Conservation (phyloP, 176 grass and related monocot genomes). For the Areca catechu region DNA sequence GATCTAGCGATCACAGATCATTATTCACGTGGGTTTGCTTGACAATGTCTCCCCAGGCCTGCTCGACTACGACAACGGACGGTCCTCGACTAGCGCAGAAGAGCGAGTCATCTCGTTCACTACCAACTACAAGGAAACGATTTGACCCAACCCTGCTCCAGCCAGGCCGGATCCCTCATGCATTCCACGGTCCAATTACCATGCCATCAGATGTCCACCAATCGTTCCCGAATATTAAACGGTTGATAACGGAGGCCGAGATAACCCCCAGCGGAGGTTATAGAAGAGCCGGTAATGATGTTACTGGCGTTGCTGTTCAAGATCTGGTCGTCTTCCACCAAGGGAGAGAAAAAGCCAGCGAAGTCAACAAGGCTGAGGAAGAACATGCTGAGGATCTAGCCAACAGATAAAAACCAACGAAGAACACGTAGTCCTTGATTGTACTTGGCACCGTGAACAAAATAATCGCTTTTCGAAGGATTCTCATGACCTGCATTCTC, state of each 20-base stretch:
- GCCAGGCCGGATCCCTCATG: too few species aligned
- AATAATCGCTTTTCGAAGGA: too few species aligned
- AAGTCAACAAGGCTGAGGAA: background rate
- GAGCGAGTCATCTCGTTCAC: constrained; percentile 20
- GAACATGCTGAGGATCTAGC: too few species aligned
- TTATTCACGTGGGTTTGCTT: too few species aligned
- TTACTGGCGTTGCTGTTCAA: constrained; percentile 2
- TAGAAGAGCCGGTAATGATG: constrained; percentile 51
- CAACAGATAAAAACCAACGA: too few species aligned
- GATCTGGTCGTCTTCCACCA: constrained; percentile 49
- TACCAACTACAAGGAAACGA: constrained; percentile 14
- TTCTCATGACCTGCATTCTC: too few species aligned
- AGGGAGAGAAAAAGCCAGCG: constrained; percentile 12
- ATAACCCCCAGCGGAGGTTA: constrained; percentile 47
- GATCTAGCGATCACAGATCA: too few species aligned
- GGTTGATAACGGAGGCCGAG: too few species aligned
- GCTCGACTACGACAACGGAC: constrained; percentile 15
- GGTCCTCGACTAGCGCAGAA: constrained; percentile 11
- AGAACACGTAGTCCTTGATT: too few species aligned
- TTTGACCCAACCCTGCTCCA: background rate
- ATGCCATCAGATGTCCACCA: constrained; percentile 30
- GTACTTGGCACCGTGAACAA: too few species aligned
- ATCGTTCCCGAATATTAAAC: constrained; percentile 45
- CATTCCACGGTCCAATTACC: constrained; percentile 74
- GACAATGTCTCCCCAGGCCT: background rate